A percentile compares a stretch with the other conserved stretches of the same genome.
Evolutionary conservation across 2,329 filamentous ascomycete species (phyloP).

Genomic region (Cryphonectria nitschkei): DNA sequence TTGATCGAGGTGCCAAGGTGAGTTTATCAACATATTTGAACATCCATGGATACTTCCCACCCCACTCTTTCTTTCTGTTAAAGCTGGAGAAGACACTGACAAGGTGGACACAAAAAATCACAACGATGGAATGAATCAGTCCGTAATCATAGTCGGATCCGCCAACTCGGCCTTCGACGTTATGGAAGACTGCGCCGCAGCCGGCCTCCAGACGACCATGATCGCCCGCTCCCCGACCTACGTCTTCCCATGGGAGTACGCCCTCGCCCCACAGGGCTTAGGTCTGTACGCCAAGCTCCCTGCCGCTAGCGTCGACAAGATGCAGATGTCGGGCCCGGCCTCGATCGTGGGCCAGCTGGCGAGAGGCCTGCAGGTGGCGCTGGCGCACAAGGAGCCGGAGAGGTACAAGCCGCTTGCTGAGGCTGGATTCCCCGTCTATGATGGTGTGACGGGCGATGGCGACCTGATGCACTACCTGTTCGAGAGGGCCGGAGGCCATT

Average conservation of each 20-base stretch:
- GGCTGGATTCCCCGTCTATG: slow-evolving; percentile 43
- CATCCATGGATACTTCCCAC: too few relatives aligned
- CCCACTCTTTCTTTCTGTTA: too few relatives aligned
- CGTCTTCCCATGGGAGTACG: slow-evolving; percentile 39
- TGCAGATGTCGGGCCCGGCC: slow-evolving; percentile 30
- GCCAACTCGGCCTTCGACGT: slow-evolving; percentile 49
- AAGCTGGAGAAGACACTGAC: not conserved
- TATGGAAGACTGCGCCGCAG: slow-evolving; percentile 39
- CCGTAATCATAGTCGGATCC: slow-evolving; percentile 42
- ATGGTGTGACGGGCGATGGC: slow-evolving; percentile 34
- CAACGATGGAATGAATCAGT: slow-evolving; percentile 15
- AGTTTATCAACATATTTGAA: not conserved
- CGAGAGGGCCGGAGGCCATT: slow-evolving; percentile 45
- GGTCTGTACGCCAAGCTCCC: slow-evolving; percentile 38
- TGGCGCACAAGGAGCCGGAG: slow-evolving; percentile 38
- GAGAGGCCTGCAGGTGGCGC: slow-evolving; percentile 30
- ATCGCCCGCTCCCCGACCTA: slow-evolving; percentile 41
- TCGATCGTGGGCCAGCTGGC: slow-evolving; percentile 33
- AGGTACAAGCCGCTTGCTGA: slow-evolving; percentile 40
- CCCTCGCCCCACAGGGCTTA: slow-evolving; percentile 34
- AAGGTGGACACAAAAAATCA: not conserved
- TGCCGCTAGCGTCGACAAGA: slow-evolving; percentile 33
- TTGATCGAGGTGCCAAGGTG: slow-evolving; percentile 28
- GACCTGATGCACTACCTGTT: slow-evolving; percentile 39
- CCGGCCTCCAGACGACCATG: slow-evolving; percentile 41